These are phyloP conservation scores for Xylaria cubensis DNA, from an alignment of 495 filamentous ascomycete genomes.

Conservation along the genomic window DNA sequence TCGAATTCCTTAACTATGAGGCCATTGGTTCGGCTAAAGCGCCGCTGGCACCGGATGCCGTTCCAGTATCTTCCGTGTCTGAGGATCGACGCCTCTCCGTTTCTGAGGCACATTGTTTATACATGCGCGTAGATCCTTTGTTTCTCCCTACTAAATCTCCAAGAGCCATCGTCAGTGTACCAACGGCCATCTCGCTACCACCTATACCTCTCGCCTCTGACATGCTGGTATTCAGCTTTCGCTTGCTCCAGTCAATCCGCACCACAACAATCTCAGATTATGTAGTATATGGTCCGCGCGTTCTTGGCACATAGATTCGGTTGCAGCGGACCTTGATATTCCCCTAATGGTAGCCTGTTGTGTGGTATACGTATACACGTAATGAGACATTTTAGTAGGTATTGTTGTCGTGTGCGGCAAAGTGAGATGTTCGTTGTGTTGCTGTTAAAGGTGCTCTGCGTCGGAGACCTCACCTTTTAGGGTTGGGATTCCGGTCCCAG, in stretches of 20 bases:
- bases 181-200: conserved; percentile 4
- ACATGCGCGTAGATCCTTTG: background rate
- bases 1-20: conserved; percentile 14
- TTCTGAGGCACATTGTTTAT: conserved; percentile 9
- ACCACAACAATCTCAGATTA: background rate
- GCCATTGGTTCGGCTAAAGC: conserved; percentile 27
- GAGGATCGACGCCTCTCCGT: conserved; percentile 13
- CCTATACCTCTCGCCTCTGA: background rate
- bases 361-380: background rate
- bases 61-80: conserved; percentile 13
- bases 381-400: background rate
- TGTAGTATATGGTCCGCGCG: background rate
- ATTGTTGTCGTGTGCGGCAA: background rate
- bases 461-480: conserved; percentile 23
- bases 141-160: background rate
- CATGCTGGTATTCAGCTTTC: background rate
- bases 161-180: background rate
- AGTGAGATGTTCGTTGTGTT: conserved; percentile 23
- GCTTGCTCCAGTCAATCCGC: background rate
- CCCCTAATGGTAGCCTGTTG: background rate
- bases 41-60: conserved; percentile 25
- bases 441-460: conserved; percentile 22
- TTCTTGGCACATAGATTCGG: conserved; percentile 7
- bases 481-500: conserved; percentile 17
- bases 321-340: conserved; percentile 13